These are phyloP conservation scores for Aurantiochytrium sp. DNA, from an alignment of 108 stramenopile species.

Conservation along the genomic window DNA sequence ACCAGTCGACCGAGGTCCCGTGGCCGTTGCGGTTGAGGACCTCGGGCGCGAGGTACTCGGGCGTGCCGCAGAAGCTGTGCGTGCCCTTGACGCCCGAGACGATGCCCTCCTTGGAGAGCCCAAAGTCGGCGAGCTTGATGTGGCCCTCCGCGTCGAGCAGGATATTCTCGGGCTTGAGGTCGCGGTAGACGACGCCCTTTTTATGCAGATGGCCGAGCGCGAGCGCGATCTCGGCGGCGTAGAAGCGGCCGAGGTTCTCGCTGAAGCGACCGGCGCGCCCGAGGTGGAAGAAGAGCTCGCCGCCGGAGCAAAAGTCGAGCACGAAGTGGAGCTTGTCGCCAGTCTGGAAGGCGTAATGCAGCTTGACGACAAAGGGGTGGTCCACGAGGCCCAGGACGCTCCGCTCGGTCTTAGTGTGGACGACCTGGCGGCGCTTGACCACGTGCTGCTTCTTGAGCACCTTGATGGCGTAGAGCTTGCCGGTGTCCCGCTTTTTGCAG, in stretches of 20 bases:
- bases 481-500: slow-evolving; percentile 72
- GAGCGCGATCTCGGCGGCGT: slow-evolving; percentile 58
- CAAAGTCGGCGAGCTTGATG: slow-evolving; percentile 51
- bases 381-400: slow-evolving; percentile 73
- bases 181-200: slow-evolving; percentile 50
- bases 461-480: slow-evolving; percentile 93
- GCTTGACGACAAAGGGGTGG: slow-evolving; percentile 63
- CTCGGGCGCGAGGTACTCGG: slow-evolving; percentile 56
- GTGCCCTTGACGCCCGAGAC: slow-evolving; percentile 34
- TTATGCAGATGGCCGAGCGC: slow-evolving; percentile 58
- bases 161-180: slow-evolving; percentile 48
- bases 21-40: slow-evolving; percentile 46
- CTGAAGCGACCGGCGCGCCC: slow-evolving; percentile 86
- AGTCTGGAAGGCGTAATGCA: slow-evolving; percentile 63
- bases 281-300: slow-evolving; percentile 71
- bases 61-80: slow-evolving; percentile 57
- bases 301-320: slow-evolving; percentile 52
- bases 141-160: slow-evolving; percentile 48
- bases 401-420: slow-evolving; percentile 91
- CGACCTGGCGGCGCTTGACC: slow-evolving; percentile 84
- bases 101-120: slow-evolving; percentile 48
- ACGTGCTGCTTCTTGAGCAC: slow-evolving; percentile 87
- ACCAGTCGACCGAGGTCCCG: slow-evolving; percentile 50
- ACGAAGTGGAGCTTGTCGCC: slow-evolving; percentile 50
- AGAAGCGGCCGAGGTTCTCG: slow-evolving; percentile 72